Base-by-base conservation (phyloP, 768 basidiomycete species). In the Phlebiopsis flavidoalba region DNA sequence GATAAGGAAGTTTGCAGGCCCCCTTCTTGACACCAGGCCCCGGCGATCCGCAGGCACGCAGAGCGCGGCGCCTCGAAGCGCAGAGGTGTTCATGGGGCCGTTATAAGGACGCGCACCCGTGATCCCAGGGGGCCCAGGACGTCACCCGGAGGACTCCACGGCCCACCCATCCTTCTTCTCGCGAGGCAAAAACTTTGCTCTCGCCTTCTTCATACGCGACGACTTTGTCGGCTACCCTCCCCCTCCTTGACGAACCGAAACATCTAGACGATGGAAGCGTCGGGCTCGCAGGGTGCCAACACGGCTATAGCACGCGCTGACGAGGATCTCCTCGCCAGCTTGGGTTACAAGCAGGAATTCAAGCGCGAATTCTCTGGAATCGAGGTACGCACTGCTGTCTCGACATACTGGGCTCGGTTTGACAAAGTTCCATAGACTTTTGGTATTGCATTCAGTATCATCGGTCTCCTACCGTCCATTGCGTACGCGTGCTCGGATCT, bases 371-470 rank as follows among this genome's bases (percentile, higher is more conserved):
- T 66, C 55, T 45, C 60, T 14, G 53, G 55, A 19, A 15, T 66
- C 10, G 65, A 88, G 85, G 83, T 87, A 43, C n/a, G 59, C 21
- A 14, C 22, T 2, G 17, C 22, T 2, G 31, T n/a, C 8, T 19
- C 19, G 2, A 4, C 33, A 5, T 22, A 1, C 43, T 14, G 15
- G 5, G 11, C 22, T 11, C 26, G 1, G 7, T 14, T 7, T 11
- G 14, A 17, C n/a, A 36, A 14, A 17, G 10, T 2, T 21, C 14
- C n/a, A 15, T 48, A 66, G 69, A 68, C 69, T 2, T 88, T 88
- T 62, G 86, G 87, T 0, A 73, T 88, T 33, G 80, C 83, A 0
- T 89, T 89, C 67, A 83, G 82, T 0, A 83, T 88, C 57, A 84
- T 89, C 56, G 87, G 87, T 0, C 67, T 88, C 6, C 80, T 87